A percentile compares a stretch with the other conserved stretches of the same genome.
These are phyloP conservation scores for Phytophthora citricola DNA, from an alignment of 352 stramenopile genomes.

Conservation along the genomic window DNA sequence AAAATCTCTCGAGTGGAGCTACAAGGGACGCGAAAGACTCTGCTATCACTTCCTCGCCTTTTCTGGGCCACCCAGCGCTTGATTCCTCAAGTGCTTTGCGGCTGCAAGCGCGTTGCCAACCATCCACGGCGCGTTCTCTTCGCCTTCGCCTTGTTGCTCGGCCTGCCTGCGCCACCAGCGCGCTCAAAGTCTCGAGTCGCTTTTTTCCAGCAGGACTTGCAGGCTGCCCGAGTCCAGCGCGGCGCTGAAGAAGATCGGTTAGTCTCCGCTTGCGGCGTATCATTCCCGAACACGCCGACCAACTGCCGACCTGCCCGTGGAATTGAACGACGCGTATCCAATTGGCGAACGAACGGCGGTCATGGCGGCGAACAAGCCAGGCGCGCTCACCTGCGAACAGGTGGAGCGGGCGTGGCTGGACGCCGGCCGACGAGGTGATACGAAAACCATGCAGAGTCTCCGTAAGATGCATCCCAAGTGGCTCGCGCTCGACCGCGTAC, in stretches of 20 bases:
- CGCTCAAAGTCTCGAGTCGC: slow-evolving; percentile 26
- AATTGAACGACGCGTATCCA: slow-evolving; percentile 20
- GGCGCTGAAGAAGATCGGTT: slow-evolving; percentile 18
- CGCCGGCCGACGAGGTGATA: slow-evolving; percentile 33
- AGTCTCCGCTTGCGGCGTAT: slow-evolving; percentile 15
- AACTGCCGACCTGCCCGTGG: slow-evolving; percentile 28
- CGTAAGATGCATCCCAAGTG: slow-evolving; percentile 36
- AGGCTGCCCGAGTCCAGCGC: background rate
- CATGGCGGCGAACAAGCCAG: slow-evolving; percentile 28
- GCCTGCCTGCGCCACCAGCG: slow-evolving; percentile 30
- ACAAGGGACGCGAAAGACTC: slow-evolving; percentile 28
- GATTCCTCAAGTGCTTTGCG: slow-evolving; percentile 16
- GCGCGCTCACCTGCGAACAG: slow-evolving; percentile 9
- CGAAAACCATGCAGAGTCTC: slow-evolving; percentile 36
- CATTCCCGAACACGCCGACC: slow-evolving; percentile 38
- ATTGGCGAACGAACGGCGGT: background rate
- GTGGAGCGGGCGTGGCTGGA: slow-evolving; percentile 40
- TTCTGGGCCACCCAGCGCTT: slow-evolving; percentile 20
- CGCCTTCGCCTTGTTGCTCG: slow-evolving; percentile 15
- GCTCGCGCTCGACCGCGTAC: slow-evolving; percentile 42
- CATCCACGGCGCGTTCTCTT: slow-evolving; percentile 27
- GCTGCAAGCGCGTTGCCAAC: slow-evolving; percentile 8
- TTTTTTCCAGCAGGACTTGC: slow-evolving; percentile 36
- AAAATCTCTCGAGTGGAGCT: slow-evolving; percentile 7
- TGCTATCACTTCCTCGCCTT: slow-evolving; percentile 22